Conservation (phyloP, 139 green algal genomes). For the Pleodorina starrii region DNA sequence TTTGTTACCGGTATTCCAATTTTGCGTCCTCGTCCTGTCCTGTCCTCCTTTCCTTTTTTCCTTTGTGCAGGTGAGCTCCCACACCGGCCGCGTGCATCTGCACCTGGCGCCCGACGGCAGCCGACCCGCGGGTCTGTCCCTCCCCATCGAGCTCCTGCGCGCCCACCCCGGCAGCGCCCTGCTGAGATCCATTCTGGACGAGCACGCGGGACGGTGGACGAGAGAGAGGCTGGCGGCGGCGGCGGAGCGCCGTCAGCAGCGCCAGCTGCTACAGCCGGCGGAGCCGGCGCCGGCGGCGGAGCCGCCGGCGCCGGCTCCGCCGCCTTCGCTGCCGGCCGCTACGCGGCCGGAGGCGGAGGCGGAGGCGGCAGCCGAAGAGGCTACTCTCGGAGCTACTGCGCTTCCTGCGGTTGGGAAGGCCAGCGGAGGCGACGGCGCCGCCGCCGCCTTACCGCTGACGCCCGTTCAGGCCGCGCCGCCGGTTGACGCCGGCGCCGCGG, state of each 20-base stretch:
- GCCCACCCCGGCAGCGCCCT: neutral
- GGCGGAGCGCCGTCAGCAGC: neutral
- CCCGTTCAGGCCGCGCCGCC: no score
- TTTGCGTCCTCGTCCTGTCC: no score
- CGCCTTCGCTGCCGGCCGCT: no score
- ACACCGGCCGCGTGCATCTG: slow-evolving; percentile 86
- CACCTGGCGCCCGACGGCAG: slow-evolving; percentile 76
- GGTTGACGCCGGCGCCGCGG: no score
- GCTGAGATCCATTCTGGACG: neutral
- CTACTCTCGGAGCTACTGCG: no score
- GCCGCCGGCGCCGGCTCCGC: neutral
- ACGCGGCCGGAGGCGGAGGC: no score
- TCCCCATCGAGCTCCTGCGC: slow-evolving; percentile 80
- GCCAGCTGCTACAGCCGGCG: neutral
- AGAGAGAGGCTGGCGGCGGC: neutral
- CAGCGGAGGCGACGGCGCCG: neutral
- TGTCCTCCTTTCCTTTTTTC: no score
- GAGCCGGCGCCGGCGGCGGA: neutral
- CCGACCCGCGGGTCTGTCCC: slow-evolving; percentile 73
- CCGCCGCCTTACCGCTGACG: neutral
- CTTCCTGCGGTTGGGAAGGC: no score
- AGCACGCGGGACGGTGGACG: slow-evolving; percentile 16
- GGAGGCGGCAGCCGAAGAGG: no score
- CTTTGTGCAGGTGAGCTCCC: slow-evolving; percentile 79
- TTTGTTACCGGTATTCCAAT: no score